Evolutionary conservation across 1,139 yeast genomes (phyloP), one percentile per base, ranked within the genome.

Genomic region (Dujonia santamariae): DNA sequence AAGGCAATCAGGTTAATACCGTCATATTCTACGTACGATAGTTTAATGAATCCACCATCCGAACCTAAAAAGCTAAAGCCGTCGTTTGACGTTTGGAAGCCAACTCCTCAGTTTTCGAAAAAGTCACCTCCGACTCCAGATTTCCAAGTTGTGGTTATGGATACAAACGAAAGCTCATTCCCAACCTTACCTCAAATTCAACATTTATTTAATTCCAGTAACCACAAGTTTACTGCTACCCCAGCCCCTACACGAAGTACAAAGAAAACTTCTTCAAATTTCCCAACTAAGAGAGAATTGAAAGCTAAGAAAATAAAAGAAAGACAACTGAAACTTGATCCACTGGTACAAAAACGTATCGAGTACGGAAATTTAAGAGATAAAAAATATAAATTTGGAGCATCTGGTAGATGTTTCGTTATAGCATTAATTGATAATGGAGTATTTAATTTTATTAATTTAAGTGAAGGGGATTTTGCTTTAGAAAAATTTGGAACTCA

Each of bases 31-130:
- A 48, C 51, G 2, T 47, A 41, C 20, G 56, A 51, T 13, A 42
- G 50, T 16, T 4, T 11, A 13, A 7, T n/a, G 25, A 11, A n/a
- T 11, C 16, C 8, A 7, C 4, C 4, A 8, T 12, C 19, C 15
- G 17, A 7, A 17, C 20, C 23, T 13, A 19, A n/a, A 19, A 14
- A 11, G n/a, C 18, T 26, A 16, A 28, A 36, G 17, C 24, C 31
- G 7, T 59, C 69, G 1, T 88, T 70, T 47, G 72, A 84, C 47
- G 86, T 86, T 1, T 90, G 97, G 97, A 88, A 85, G 54, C 97
- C 97, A 0, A 65, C 72, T 2, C 75, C 82, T 0, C 58, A 55
- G 7, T 90, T 85, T 58, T 79, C 79, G 37, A 88, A 88, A 50
- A 79, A 78, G 28, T 51, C 54, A 20, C 88, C 90, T 0, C 58